Percentiles rank a stretch among this genome's conserved stretches.
Conservation (phyloP, 2,329 filamentous ascomycete species). For the Colletotrichum spinosum region DNA sequence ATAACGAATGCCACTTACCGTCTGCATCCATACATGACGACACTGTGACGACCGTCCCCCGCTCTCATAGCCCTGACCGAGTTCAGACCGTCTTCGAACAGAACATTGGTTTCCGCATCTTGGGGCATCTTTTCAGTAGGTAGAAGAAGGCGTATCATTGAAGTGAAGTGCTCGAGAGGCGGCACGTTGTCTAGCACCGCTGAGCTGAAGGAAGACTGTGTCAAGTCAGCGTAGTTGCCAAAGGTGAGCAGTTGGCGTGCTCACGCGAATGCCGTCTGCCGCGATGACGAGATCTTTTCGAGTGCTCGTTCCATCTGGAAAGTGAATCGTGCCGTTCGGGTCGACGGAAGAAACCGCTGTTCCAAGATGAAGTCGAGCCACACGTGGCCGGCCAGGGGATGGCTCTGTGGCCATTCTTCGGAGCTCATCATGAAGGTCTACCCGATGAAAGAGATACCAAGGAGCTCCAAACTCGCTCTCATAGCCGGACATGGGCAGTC, state of each 20-base stretch:
- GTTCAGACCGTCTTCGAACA: background rate
- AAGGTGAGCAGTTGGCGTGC: background rate
- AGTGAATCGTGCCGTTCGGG: background rate
- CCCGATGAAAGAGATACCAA: constrained; percentile 14
- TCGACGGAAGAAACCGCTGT: background rate
- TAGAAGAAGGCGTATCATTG: constrained; percentile 3
- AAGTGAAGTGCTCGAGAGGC: background rate
- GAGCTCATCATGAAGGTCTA: constrained; percentile 16
- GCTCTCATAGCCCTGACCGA: background rate
- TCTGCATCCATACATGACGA: constrained; percentile 5
- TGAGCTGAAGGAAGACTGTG: constrained; percentile 9
- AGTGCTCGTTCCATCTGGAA: background rate
- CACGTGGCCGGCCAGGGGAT: background rate
- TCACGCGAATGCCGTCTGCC: constrained; percentile 12
- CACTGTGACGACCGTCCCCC: background rate
- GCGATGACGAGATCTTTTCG: constrained; percentile 2
- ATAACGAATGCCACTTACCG: background rate
- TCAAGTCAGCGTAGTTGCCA: background rate
- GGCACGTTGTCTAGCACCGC: background rate
- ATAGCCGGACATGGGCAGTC: background rate
- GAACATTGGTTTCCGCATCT: background rate
- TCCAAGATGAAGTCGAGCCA: constrained; percentile 1
- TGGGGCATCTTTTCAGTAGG: background rate
- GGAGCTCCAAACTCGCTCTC: constrained; percentile 1
- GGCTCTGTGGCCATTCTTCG: constrained; percentile 12